Percentiles rank a stretch among this genome's conserved stretches.
Evolutionary conservation across 768 basidiomycete genomes (phyloP).

Genomic region (Lentinula edodes): DNA sequence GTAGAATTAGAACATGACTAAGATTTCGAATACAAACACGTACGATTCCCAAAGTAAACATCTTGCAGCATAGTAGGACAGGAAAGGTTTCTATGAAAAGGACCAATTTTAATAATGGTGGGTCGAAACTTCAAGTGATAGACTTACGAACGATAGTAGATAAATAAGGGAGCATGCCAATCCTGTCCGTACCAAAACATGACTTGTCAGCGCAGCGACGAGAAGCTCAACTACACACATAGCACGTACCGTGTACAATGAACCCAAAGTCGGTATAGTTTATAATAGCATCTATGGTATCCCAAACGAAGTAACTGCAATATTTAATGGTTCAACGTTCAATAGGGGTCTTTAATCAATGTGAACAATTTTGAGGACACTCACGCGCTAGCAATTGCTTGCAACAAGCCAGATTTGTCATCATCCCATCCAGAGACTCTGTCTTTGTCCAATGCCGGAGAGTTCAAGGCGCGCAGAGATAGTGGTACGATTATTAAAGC

Average conservation of each 20-base stretch:
- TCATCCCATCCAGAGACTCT: constrained; percentile 75
- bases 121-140: constrained; percentile 5
- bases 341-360: neutral
- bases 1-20: neutral
- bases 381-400: constrained; percentile 70
- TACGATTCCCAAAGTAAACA: constrained; percentile 83
- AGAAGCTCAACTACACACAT: neutral
- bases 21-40: constrained; percentile 17
- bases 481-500: constrained; percentile 63
- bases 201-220: neutral
- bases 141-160: constrained; percentile 62
- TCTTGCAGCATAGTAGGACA: constrained; percentile 71
- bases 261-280: constrained; percentile 72
- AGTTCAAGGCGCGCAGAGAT: constrained; percentile 47
- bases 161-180: constrained; percentile 63
- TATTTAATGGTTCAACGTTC: neutral
- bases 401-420: constrained; percentile 41
- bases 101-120: constrained; percentile 1
- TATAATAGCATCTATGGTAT: constrained; percentile 61
- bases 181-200: constrained; percentile 27
- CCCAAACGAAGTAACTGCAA: constrained; percentile 78
- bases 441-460: constrained; percentile 46
- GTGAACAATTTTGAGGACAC: constrained; percentile 10
- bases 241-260: constrained; percentile 59
- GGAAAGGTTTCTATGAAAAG: constrained; percentile 56